Conservation (phyloP, 2,329 filamentous ascomycete genomes). For the Colletotrichum sp. region DNA sequence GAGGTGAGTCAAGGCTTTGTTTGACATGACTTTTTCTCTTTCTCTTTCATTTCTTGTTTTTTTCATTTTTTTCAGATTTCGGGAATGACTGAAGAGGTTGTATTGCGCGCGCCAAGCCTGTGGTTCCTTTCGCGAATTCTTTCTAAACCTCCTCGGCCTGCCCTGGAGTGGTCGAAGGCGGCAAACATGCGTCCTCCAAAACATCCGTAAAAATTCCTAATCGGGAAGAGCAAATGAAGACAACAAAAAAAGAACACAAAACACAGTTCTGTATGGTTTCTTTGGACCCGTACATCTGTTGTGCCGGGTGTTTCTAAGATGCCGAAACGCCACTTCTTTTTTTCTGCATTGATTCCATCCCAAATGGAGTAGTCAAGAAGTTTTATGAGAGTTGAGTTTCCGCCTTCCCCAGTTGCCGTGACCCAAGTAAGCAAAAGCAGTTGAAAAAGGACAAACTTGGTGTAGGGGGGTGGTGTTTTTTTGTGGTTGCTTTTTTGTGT, state of each 20-base stretch:
- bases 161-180: conserved; percentile 16
- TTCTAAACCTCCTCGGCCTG: conserved; percentile 5
- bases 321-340: conserved; percentile 13
- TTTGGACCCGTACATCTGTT: neutral
- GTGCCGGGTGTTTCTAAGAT: conserved; percentile 10
- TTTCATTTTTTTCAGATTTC: neutral
- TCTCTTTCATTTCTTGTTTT: neutral
- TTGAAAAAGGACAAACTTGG: conserved; percentile 11
- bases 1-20: conserved; percentile 25
- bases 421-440: conserved; percentile 10
- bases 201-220: conserved; percentile 6
- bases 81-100: neutral
- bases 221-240: neutral
- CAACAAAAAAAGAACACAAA: neutral
- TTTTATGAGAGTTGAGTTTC: conserved; percentile 6
- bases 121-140: neutral
- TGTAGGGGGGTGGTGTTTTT: neutral
- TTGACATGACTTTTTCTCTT: conserved; percentile 1
- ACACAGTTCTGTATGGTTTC: conserved; percentile 17
- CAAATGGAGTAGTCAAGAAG: neutral
- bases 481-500: neutral
- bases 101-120: neutral
- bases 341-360: neutral
- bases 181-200: conserved; percentile 9
- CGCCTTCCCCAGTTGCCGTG: neutral